Evolutionary conservation across 805 yeast species (phyloP).

Genomic region (Saccharomycopsis babjevae): DNA sequence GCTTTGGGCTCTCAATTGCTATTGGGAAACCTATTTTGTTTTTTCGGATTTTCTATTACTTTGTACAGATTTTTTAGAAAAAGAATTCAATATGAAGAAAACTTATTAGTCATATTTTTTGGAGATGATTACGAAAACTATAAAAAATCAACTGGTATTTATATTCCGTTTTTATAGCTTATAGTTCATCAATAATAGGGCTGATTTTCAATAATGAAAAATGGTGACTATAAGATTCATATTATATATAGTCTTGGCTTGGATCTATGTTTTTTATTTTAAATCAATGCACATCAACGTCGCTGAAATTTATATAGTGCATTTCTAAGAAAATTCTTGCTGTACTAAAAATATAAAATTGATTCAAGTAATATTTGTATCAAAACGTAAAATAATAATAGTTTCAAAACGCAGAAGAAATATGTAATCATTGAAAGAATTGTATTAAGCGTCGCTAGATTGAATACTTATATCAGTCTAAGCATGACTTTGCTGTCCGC

Average conservation of each 20-base stretch:
- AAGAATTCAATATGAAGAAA: slow-evolving; percentile 68
- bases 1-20: slow-evolving; percentile 75
- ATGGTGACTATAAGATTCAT: no score
- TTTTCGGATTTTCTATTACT: slow-evolving; percentile 41
- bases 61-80: slow-evolving; percentile 58
- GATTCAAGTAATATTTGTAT: no score
- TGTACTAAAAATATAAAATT: no score
- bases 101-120: slow-evolving; percentile 53
- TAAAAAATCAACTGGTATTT: slow-evolving; percentile 36
- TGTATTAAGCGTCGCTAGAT: not conserved
- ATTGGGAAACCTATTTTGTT: slow-evolving; percentile 55
- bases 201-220: not conserved
- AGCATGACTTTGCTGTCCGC: not conserved
- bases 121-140: slow-evolving; percentile 55
- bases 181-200: not conserved
- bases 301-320: no score
- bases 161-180: slow-evolving; percentile 50
- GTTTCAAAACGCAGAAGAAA: no score
- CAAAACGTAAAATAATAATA: no score
- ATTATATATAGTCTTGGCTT: not conserved
- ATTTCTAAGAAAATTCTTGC: no score
- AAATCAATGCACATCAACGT: not conserved
- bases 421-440: no score
- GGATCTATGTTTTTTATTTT: no score
- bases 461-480: not conserved